Evolutionary conservation across 495 filamentous ascomycete species (phyloP), one percentile per base, ranked within the genome.

Genomic region (Xylaria intraflava): DNA sequence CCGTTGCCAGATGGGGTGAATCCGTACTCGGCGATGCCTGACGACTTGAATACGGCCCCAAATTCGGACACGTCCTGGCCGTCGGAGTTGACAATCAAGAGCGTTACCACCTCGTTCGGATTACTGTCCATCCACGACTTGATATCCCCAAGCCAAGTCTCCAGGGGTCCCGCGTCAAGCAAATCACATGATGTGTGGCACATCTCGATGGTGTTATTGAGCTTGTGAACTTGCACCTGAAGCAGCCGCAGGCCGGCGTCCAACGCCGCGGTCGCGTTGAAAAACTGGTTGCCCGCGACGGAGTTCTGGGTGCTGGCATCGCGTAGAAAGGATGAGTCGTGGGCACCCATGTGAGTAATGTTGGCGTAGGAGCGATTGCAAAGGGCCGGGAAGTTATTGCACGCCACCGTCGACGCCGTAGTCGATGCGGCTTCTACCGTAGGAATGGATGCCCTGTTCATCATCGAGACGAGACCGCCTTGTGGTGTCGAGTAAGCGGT

Each of bases 31-130:
- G 73, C 66, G 33, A 88, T 74, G 7, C 81, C 83, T 3, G 76
- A 74, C 36, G 65, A 59, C 19, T 67, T 61, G 56, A 86, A 88
- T 1, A 73, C 75, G 4, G 66, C 53, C 12, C 72, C 82, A 53
- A 86, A 84, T 9, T 69, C 53, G 24, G 66, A 59, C 8, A 74
- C 72, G 14, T 65, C 54, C 14, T 79, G 61, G 48, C 74, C 72
- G 58, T 87, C 83, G 0, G 78, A 78, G 65, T 89, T 89, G 12
- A 86, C 85, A 16, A 89, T 68, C 2, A 89, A 71, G 11, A 89
- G 61, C 2, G 84, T 88, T 9, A 90, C 72, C 10, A 89, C 83
- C 49, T 89, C 86, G 64, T 81, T 75, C 6, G 80, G 77, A 55
- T 89, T 72, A 35, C 57, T 55, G 57, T 85, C 83, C 55, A 89